Conservation (phyloP, 305 asterid genomes). For the Fraxinus sp. region DNA sequence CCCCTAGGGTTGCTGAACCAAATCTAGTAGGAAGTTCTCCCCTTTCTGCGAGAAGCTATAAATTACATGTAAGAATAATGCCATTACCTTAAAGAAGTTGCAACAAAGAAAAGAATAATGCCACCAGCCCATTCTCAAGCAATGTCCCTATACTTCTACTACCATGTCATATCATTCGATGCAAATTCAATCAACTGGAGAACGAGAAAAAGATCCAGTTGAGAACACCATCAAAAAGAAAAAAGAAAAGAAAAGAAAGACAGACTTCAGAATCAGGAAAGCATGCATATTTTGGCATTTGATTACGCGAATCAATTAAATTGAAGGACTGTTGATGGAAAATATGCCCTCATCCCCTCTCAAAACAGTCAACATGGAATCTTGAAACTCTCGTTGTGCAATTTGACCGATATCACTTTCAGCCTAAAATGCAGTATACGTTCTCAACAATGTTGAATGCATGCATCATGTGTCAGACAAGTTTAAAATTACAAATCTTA, state of each 20-base stretch:
- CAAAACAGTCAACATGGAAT: not conserved
- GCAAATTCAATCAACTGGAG: not conserved
- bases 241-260: not conserved
- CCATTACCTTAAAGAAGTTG: not conserved
- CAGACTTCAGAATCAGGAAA: not conserved
- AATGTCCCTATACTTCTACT: not conserved
- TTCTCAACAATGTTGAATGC: not conserved
- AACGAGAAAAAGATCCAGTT: not conserved
- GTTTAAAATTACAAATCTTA: not conserved
- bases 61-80: constrained; percentile 43
- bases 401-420: constrained; percentile 5
- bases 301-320: not conserved
- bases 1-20: constrained; percentile 96
- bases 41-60: constrained; percentile 96
- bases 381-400: not conserved
- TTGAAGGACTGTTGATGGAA: not conserved
- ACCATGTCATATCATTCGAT: not conserved
- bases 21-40: constrained; percentile 98
- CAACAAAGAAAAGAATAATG: not conserved
- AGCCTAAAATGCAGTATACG: not conserved
- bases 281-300: not conserved
- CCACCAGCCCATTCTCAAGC: not conserved
- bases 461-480: not conserved
- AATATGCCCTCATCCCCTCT: not conserved
- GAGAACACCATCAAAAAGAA: not conserved